Base-by-base conservation (phyloP, 208 protist species). In the Leishmania martiniquensis region DNA sequence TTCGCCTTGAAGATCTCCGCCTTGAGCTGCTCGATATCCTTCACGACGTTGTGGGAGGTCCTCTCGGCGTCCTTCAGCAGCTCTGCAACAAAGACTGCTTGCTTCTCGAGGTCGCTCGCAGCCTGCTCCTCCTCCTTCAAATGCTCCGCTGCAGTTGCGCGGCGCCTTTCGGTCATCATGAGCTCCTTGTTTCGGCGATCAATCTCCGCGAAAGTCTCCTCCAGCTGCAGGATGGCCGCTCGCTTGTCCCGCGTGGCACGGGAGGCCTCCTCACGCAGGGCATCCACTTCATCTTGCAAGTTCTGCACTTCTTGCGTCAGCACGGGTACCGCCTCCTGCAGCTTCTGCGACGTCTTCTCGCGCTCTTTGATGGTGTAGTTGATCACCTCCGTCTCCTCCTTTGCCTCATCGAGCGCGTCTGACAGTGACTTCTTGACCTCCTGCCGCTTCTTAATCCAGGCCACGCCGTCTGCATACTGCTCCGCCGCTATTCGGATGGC, bases 11-110 rank as follows among this genome's bases (percentile, higher is more conserved):
- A 99, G 65, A 87, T 78, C 42, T 92, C 70, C 32, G 88, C 87
- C 82, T 98, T 97, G 29, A 98, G 82, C 42, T 88, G 78, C 59
- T 95, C 83, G 60, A 98, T 73, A 77, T 98, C 96, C 76, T 90
- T 86, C 25, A 91, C 87, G 10, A 96, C 44, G 29, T 51, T 78
- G 55, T 91, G 79, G 51, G 88, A 71, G 17, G 91, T 78, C 72
- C 74, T 86, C 55, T 96, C 85, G 0, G 89, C 90, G 72, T 90
- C 85, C 44, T 68, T 75, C 17, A 97, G 85, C 10, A 96, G 75
- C 51, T 87, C 57, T 4, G 83, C 81, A 57, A 98, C 91, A 49
- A 90, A 85, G 37, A 85, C 87, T 25, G 82, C 79, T 75, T 93
- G 89, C 77, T 85, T 72, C 76, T 92, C 82, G 62, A 98, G 79